phyloP scores from a whole-genome alignment of 2,329 filamentous ascomycete genomes.

The Ophiostoma pallidulum region DNA sequence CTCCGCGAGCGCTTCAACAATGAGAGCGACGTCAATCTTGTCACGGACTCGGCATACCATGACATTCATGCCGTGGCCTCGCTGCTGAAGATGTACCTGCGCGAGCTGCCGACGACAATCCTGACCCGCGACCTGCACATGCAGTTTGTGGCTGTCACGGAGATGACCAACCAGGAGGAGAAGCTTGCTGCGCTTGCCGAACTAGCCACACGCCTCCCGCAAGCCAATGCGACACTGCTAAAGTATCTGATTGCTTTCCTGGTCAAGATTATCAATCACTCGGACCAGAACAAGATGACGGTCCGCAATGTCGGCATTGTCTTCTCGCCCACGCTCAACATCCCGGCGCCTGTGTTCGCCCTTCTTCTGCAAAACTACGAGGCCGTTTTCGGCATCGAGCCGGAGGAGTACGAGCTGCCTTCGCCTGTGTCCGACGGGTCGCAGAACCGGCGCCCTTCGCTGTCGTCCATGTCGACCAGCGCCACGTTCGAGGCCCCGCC shows the following conservation, averaged over 20 bases:
- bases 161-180: slow-evolving; percentile 63
- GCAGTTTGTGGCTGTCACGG: slow-evolving; percentile 77
- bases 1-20: slow-evolving; percentile 88
- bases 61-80: slow-evolving; percentile 96
- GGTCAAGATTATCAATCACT: slow-evolving; percentile 84
- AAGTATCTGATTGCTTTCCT: slow-evolving; percentile 81
- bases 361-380: slow-evolving; percentile 87
- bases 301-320: slow-evolving; percentile 96
- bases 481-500: slow-evolving; percentile 22
- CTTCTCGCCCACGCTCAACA: slow-evolving; percentile 94
- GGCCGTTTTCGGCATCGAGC: slow-evolving; percentile 67
- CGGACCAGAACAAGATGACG: slow-evolving; percentile 93
- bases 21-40: slow-evolving; percentile 82
- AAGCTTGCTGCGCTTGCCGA: slow-evolving; percentile 69
- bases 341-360: slow-evolving; percentile 88
- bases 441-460: slow-evolving; percentile 17
- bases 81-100: slow-evolving; percentile 84
- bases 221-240: slow-evolving; percentile 70
- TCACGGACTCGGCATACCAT: slow-evolving; percentile 75
- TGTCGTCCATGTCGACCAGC: slow-evolving; percentile 16
- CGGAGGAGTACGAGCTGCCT: slow-evolving; percentile 54
- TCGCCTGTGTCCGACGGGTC: slow-evolving; percentile 30
- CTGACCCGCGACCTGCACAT: slow-evolving; percentile 83
- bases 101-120: slow-evolving; percentile 84
- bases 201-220: slow-evolving; percentile 71